Evolutionary conservation across 108 stramenopile species (phyloP).

Genomic region (Nitzschia palea): DNA sequence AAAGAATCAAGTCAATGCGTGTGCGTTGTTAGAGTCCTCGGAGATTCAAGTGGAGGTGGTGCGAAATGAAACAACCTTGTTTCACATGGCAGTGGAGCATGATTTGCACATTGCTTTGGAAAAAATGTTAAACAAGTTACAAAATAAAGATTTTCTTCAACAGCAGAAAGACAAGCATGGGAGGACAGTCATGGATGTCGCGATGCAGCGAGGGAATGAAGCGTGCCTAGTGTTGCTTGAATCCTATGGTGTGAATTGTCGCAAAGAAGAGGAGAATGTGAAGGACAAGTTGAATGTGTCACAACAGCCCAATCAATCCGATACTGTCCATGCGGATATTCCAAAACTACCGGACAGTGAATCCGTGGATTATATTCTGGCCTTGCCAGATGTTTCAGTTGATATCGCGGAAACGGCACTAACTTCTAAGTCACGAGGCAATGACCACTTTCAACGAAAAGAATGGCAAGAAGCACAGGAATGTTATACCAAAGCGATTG

Average conservation of each 20-base stretch:
- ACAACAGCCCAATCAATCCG: too few relatives aligned
- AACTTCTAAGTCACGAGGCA: constrained; percentile 33
- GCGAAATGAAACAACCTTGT: neutral
- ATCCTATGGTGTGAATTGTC: too few relatives aligned
- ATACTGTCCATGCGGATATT: too few relatives aligned
- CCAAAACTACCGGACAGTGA: too few relatives aligned
- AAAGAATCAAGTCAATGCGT: neutral
- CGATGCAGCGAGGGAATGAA: neutral
- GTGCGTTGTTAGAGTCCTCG: neutral
- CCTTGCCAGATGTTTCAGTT: neutral
- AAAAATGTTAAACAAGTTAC: neutral
- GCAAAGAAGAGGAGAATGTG: too few relatives aligned
- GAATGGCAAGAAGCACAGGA: constrained; percentile 43
- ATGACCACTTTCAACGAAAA: constrained; percentile 25
- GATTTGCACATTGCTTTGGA: neutral
- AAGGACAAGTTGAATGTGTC: too few relatives aligned
- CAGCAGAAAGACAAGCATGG: neutral
- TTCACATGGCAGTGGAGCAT: neutral
- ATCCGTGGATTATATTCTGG: too few relatives aligned
- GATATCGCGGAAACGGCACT: constrained; percentile 11
- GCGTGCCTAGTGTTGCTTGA: neutral
- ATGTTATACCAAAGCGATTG: constrained; percentile 62
- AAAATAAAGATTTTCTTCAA: neutral
- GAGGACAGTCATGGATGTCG: neutral
- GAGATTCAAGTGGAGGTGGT: neutral